Conservation (phyloP, 164 flowering plant genomes). For the Magnolia changhungtana region DNA sequence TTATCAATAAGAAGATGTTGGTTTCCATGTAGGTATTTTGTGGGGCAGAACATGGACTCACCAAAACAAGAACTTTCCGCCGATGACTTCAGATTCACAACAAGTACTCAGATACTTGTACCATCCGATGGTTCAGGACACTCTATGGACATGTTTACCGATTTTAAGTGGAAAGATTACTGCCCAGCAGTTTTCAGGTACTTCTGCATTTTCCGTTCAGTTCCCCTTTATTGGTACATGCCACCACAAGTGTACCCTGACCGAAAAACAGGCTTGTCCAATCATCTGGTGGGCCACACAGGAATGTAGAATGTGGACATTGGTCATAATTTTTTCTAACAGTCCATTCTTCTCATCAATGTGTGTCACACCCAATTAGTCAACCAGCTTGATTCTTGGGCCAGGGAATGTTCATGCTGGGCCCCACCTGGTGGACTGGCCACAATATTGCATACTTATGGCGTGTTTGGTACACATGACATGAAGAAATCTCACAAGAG, state of each 20-base stretch:
- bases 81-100: slow-evolving; percentile 23
- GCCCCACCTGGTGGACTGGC: too few relatives aligned
- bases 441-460: background rate
- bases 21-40: slow-evolving; percentile 13
- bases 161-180: slow-evolving; percentile 44
- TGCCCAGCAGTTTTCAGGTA: slow-evolving; percentile 46
- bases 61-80: slow-evolving; percentile 21
- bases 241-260: background rate
- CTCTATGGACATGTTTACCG: slow-evolving; percentile 23
- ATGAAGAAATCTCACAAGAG: background rate
- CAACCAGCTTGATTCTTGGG: background rate
- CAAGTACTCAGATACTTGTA: slow-evolving; percentile 21
- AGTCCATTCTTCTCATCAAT: background rate
- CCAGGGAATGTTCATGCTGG: background rate
- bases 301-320: background rate
- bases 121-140: slow-evolving; percentile 15
- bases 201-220: background rate
- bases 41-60: slow-evolving; percentile 24
- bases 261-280: background rate
- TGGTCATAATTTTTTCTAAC: background rate
- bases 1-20: too few relatives aligned
- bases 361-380: background rate
- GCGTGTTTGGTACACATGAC: background rate
- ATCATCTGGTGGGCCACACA: background rate
- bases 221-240: background rate